A percentile compares a stretch with the other conserved stretches of the same genome.
Evolutionary conservation across 495 filamentous ascomycete genomes (phyloP).

Genomic region (Aspergillus sparsus): DNA sequence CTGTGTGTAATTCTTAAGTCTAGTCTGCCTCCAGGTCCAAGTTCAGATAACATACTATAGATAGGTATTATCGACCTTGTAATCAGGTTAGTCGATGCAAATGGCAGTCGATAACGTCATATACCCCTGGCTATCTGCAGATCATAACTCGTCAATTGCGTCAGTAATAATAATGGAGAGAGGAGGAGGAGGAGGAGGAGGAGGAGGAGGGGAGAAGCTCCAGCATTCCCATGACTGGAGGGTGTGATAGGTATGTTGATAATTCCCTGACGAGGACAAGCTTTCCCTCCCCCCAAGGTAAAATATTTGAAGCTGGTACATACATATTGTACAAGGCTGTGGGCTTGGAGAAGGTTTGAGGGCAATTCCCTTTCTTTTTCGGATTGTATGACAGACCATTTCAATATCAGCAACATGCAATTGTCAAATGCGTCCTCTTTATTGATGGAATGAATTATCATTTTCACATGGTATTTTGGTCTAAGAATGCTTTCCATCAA

Average conservation of each 20-base stretch:
- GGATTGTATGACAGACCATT: too few species aligned
- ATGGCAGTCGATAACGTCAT: constrained; percentile 3
- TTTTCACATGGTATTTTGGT: too few species aligned
- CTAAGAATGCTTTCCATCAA: too few species aligned
- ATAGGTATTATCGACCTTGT: too few species aligned
- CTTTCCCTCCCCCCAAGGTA: neutral
- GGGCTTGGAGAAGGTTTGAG: neutral
- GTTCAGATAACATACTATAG: neutral
- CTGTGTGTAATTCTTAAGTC: neutral
- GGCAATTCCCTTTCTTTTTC: too few species aligned
- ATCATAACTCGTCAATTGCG: neutral
- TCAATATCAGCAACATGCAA: too few species aligned
- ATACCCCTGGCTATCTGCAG: constrained; percentile 15
- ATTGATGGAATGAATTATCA: too few species aligned
- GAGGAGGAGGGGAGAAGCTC: too few species aligned
- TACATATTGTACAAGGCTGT: neutral
- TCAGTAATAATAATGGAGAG: neutral
- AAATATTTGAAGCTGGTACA: neutral
- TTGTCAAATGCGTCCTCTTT: too few species aligned
- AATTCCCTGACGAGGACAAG: too few species aligned
- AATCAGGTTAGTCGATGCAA: constrained; percentile 2
- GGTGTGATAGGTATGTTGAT: neutral
- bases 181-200: too few species aligned
- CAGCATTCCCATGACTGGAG: neutral
- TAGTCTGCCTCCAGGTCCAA: neutral